A percentile compares a stretch with the other conserved stretches of the same genome.
These are phyloP conservation scores for Neurospora terricola DNA, from an alignment of 495 filamentous ascomycete genomes.

Conservation along the genomic window DNA sequence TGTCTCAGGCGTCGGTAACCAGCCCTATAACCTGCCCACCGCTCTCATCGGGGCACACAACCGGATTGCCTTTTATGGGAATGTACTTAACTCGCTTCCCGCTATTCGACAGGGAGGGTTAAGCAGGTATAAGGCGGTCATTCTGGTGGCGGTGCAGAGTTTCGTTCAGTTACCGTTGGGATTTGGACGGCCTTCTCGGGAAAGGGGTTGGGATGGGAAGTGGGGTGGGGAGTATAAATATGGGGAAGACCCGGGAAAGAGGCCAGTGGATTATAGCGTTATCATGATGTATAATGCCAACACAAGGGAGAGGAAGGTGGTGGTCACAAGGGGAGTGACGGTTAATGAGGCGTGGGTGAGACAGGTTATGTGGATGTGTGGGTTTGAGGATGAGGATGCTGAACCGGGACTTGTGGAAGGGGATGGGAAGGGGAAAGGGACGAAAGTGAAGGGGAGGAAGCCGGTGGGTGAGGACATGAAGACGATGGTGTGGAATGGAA, in stretches of 20 bases:
- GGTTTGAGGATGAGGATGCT: conserved; percentile 8
- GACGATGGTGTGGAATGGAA: background rate
- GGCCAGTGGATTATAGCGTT: conserved; percentile 10
- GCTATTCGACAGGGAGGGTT: background rate
- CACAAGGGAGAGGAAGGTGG: background rate
- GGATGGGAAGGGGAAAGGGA: background rate
- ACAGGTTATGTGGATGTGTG: conserved; percentile 1
- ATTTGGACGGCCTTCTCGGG: background rate
- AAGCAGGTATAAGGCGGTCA: background rate
- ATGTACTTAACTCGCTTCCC: background rate
- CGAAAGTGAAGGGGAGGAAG: conserved; percentile 4
- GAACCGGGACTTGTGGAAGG: background rate
- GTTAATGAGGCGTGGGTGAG: conserved; percentile 6
- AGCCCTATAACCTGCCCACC: conserved; percentile 9
- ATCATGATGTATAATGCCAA: conserved; percentile 9
- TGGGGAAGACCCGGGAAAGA: background rate
- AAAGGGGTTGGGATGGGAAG: background rate
- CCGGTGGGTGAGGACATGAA: conserved; percentile 8
- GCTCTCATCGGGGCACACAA: conserved; percentile 8
- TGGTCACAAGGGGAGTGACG: conserved; percentile 6
- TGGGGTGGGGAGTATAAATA: background rate
- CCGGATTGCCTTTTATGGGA: conserved; percentile 1
- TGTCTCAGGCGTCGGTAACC: conserved; percentile 13
- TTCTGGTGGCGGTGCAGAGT: conserved; percentile 11
- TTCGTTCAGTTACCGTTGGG: conserved; percentile 1